Base-by-base conservation (phyloP, 2,329 filamentous ascomycete genomes). In the Purpureocillium lavendulum region DNA sequence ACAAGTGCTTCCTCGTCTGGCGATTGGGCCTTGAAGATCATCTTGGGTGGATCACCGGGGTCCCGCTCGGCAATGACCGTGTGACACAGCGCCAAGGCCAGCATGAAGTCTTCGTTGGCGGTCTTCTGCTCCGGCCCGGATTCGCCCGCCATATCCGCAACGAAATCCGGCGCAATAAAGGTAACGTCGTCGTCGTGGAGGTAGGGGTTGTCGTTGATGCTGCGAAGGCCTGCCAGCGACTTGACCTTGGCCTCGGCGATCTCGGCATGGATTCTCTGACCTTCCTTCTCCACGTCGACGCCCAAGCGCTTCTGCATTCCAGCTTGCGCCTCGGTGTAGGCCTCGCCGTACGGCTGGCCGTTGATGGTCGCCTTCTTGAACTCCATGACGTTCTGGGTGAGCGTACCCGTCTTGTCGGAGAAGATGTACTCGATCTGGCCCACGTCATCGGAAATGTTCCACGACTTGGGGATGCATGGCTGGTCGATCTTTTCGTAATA, bases 341-440 rank as follows among this genome's bases (percentile, higher is more conserved):
- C 92, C 65, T 98, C 92, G 45, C 94, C 92, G 50, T 98, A 98
- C 0, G 89, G 81, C 44, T 92, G 77, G n/a, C 90, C 90, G 54
- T 97, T 97, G 62, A 98, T 82, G 1, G 89, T 94, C 40, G 84
- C 88, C 63, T 98, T 98, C 63, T 97, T 98, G 76, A 97, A 98
- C 60, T 98, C 94, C 92, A 98, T 97, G 70, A 89, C 83, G 56
- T 97, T 97, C 65, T 92, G 94, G 6, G 90, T 97, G 50, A 97
- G 68, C 1, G 90, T 97, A 18, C 90, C 90, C 1, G 90, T 97
- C 70, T 97, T 97, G 69, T 97, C 90, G 1, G 89, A 96, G 62
- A 98, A 98, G 49, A 98, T 95, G 67, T 97, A 98, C 63, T 97
- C 92, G 46, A 98, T 95, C 64, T 98, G 92, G 11, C 92, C 92